Percentiles rank a stretch among this genome's conserved stretches.
phyloP scores from a whole-genome alignment of 2,329 filamentous ascomycete genomes.

The Ascomycota sp. region DNA sequence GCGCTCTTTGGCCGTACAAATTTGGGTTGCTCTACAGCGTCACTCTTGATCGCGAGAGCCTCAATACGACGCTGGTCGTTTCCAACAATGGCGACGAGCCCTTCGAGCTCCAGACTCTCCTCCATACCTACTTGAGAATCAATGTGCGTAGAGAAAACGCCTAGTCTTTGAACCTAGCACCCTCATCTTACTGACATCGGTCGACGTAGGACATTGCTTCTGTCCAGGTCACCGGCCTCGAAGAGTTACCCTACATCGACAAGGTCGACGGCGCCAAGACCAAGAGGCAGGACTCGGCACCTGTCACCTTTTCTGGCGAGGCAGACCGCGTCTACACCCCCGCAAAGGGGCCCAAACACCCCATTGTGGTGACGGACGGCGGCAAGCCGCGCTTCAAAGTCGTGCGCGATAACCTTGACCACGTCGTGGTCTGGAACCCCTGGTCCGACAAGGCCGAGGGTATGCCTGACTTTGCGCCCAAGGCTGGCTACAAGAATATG shows the following conservation, averaged over 20 bases:
- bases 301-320: conserved; percentile 51
- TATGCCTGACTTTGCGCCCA: conserved; percentile 72
- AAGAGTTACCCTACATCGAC: conserved; percentile 56
- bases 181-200: no score
- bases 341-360: conserved; percentile 31
- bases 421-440: conserved; percentile 93
- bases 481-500: conserved; percentile 82
- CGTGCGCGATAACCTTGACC: conserved; percentile 60
- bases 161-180: no score
- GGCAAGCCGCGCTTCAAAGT: conserved; percentile 47
- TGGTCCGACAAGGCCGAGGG: conserved; percentile 66
- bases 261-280: conserved; percentile 48
- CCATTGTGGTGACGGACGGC: conserved; percentile 37
- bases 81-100: conserved; percentile 64
- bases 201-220: conserved; percentile 49
- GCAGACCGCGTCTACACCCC: conserved; percentile 76
- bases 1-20: conserved; percentile 58
- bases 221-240: conserved; percentile 51
- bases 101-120: conserved; percentile 77
- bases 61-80: conserved; percentile 67
- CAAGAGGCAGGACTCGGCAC: conserved; percentile 39
- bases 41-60: conserved; percentile 48
- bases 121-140: conserved; percentile 77
- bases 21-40: conserved; percentile 90
- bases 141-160: conserved; percentile 29